A percentile compares a stretch with the other conserved stretches of the same genome.
These are phyloP conservation scores for Rhipidocladum racemiflorum DNA, from an alignment of 176 grass and related monocot genomes.

Conservation along the genomic window DNA sequence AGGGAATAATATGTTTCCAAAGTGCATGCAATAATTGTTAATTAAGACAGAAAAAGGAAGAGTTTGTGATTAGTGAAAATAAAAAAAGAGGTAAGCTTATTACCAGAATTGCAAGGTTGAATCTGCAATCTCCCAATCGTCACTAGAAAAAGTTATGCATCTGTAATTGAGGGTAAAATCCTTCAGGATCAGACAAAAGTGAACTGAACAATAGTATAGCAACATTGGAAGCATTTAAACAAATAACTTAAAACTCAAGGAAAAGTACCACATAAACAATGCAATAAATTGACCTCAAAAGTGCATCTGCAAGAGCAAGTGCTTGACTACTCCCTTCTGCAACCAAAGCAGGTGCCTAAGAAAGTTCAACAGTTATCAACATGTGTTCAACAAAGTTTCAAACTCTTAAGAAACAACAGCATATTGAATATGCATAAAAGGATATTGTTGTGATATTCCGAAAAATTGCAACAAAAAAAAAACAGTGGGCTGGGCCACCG, in stretches of 20 bases:
- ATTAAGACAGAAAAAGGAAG: neutral
- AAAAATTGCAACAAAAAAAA: too few relatives aligned
- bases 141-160: conserved; percentile 71
- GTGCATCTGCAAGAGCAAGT: conserved; percentile 83
- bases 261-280: conserved; percentile 47
- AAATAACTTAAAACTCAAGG: conserved; percentile 31
- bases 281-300: conserved; percentile 83
- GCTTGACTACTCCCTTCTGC: conserved; percentile 73
- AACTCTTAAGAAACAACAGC: neutral
- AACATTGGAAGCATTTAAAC: conserved; percentile 13
- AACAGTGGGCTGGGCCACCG: too few relatives aligned
- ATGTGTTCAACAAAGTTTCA: neutral
- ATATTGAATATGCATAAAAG: neutral
- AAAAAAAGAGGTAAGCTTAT: neutral
- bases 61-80: conserved; percentile 11
- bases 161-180: conserved; percentile 47
- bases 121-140: conserved; percentile 93
- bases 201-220: conserved; percentile 14
- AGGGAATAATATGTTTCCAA: neutral
- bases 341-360: conserved; percentile 82
- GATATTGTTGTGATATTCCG: too few relatives aligned
- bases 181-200: conserved; percentile 5
- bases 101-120: conserved; percentile 98
- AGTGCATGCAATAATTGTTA: neutral
- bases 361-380: conserved; percentile 31